Base-by-base conservation (phyloP, 169 alveolate species). In the Perkinsus olseni region DNA sequence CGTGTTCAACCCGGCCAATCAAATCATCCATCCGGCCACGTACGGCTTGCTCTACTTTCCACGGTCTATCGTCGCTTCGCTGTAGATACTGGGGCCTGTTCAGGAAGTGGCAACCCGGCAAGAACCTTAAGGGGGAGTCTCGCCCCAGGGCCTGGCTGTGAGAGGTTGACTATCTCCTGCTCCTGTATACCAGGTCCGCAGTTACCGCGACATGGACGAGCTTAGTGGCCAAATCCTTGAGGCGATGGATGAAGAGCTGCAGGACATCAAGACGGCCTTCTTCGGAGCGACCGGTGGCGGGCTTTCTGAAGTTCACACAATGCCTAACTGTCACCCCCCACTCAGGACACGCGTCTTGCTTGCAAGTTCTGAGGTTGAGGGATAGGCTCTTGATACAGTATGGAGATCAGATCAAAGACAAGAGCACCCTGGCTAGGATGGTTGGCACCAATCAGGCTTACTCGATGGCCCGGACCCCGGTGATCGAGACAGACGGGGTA, bases 21-120 rank as follows among this genome's bases (percentile, higher is more conserved):
- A 94, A 38, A 94, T 94, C 92, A 94, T 94, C 24, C 95, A 94
- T 28, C 95, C 95, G 51, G 95, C 94, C 37, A 74, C 94, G 95
- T 94, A 36, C 38, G 94, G 31, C 37, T 62, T 3, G 8, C 36
- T 24, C 82, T 21, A 24, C 31, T 13, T 4, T 3, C 31, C 31
- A 62, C 82, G 1, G 82, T 24, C 4, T 24, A 24, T 0, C 10
- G 10, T 4, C 36, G 1, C 82, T 8, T 21, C 31, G 28, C 31
- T 28, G 28, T 28, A 62, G 82, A 28, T 62, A 62, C 34, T 62
- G 82, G 82, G 82, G 82, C 82, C 13, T 62, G 31, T 62, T 62
- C 82, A 62, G 82, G 31, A 62, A 62, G 17, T 62, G 82, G 82
- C 36, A 0, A 24, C 82, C 82, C 28, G 82, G 82, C 34, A 62